Percentiles rank a stretch among this genome's conserved stretches.
phyloP scores from a whole-genome alignment of 139 green algal species.

The Picochlorum costavermella region DNA sequence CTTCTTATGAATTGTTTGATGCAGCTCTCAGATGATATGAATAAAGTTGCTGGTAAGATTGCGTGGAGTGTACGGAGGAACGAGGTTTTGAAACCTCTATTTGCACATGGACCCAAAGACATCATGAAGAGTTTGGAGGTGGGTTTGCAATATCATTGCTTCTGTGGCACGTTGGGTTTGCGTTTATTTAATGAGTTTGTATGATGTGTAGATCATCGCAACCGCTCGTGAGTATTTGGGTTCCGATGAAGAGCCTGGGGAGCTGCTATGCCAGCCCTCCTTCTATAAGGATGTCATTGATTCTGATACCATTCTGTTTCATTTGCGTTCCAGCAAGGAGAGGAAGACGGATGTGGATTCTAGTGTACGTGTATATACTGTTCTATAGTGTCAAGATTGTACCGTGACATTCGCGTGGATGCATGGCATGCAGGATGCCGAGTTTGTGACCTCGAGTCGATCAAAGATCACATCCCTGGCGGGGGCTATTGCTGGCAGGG shows the following conservation, averaged over 20 bases:
- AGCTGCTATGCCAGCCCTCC: too few relatives aligned
- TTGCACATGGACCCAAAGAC: conserved; percentile 17
- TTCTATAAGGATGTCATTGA: too few relatives aligned
- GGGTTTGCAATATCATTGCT: background rate
- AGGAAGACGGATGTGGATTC: background rate
- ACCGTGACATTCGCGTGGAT: background rate
- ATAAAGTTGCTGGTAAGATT: conserved; percentile 16
- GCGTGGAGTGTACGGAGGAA: conserved; percentile 31
- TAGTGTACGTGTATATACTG: background rate
- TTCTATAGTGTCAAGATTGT: background rate
- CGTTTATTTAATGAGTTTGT: background rate
- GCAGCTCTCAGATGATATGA: too few relatives aligned
- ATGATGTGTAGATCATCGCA: too few relatives aligned
- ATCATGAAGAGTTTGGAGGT: conserved; percentile 23
- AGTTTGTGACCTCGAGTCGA: conserved; percentile 20
- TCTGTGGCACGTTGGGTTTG: background rate
- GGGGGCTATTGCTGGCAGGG: conserved; percentile 21
- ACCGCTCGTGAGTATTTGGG: too few relatives aligned
- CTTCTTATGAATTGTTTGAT: too few relatives aligned
- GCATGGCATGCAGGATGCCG: conserved; percentile 7
- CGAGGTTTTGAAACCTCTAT: conserved; percentile 19
- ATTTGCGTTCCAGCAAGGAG: too few relatives aligned
- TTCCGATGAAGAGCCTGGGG: too few relatives aligned
- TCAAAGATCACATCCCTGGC: conserved; percentile 23
- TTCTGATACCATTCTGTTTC: too few relatives aligned